phyloP scores from a whole-genome alignment of 1,284 basidiomycete genomes.

The Tylopilus orsonianus region DNA sequence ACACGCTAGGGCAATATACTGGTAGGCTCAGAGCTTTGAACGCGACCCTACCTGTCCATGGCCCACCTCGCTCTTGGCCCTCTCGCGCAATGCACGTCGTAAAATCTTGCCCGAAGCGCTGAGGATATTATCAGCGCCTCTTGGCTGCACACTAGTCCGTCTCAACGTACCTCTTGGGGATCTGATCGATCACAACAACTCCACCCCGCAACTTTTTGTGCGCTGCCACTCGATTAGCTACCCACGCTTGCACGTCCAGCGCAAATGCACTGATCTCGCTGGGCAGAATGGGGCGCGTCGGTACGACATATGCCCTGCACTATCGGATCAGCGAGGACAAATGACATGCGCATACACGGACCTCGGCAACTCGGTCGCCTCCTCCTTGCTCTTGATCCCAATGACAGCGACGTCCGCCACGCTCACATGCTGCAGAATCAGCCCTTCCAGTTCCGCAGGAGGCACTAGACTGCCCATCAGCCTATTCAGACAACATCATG shows the following conservation, averaged over 20 bases:
- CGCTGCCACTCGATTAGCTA: slow-evolving; percentile 56
- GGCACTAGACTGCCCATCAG: slow-evolving; percentile 53
- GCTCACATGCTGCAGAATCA: slow-evolving; percentile 71
- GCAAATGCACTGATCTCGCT: slow-evolving; percentile 44
- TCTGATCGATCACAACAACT: slow-evolving; percentile 51
- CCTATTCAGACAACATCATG: too few species aligned
- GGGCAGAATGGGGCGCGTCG: slow-evolving; percentile 19
- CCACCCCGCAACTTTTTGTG: slow-evolving; percentile 71
- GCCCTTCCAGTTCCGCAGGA: slow-evolving; percentile 78
- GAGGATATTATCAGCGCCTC: not conserved
- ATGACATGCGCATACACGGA: slow-evolving; percentile 30
- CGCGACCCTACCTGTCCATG: slow-evolving; percentile 32
- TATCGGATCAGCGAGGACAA: not conserved
- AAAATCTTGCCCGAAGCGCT: slow-evolving; percentile 76
- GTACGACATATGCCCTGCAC: slow-evolving; percentile 70
- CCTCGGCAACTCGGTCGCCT: slow-evolving; percentile 80
- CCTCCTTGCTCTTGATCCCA: slow-evolving; percentile 56
- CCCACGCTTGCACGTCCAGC: slow-evolving; percentile 59
- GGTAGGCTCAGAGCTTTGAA: too few species aligned
- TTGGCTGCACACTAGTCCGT: not conserved
- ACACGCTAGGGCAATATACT: too few species aligned
- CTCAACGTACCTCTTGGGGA: slow-evolving; percentile 64
- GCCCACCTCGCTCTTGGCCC: slow-evolving; percentile 49
- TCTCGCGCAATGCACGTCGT: slow-evolving; percentile 58
- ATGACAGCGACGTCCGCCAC: slow-evolving; percentile 76